Evolutionary conservation across 352 stramenopile species (phyloP).

Genomic region (Thraustochytrium striatum): DNA sequence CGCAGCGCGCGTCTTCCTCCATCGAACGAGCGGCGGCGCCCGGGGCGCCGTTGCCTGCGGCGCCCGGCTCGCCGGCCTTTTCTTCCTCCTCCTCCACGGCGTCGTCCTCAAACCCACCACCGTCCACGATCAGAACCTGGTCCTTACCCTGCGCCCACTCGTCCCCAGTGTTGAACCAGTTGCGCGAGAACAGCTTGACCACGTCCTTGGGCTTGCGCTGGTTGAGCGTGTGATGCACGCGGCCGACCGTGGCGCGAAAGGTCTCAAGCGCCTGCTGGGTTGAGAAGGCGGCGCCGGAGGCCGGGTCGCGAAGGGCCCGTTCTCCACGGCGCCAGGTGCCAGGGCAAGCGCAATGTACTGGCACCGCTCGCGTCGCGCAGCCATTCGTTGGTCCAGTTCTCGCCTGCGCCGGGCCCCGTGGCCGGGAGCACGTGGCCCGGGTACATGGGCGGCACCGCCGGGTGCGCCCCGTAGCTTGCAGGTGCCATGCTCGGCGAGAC

Average conservation of each 20-base stretch:
- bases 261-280: neutral
- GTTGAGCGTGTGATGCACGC: neutral
- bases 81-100: slow-evolving; percentile 3
- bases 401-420: no score
- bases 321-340: neutral
- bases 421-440: no score
- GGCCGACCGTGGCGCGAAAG: neutral
- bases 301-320: slow-evolving; percentile 3
- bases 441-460: no score
- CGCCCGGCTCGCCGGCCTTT: neutral
- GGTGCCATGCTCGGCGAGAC: no score
- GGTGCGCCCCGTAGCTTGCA: no score
- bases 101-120: slow-evolving; percentile 9
- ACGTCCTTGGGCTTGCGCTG: neutral
- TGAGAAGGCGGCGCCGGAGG: slow-evolving; percentile 1
- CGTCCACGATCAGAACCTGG: neutral
- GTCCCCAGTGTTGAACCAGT: slow-evolving; percentile 26
- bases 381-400: neutral
- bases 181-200: neutral
- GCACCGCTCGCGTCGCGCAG: neutral
- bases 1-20: neutral
- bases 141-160: neutral
- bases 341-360: neutral
- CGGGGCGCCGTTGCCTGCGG: neutral
- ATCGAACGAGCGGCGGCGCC: neutral